These are phyloP conservation scores for Colletotrichum melonis DNA, from an alignment of 2,329 filamentous ascomycete genomes.

Conservation along the genomic window DNA sequence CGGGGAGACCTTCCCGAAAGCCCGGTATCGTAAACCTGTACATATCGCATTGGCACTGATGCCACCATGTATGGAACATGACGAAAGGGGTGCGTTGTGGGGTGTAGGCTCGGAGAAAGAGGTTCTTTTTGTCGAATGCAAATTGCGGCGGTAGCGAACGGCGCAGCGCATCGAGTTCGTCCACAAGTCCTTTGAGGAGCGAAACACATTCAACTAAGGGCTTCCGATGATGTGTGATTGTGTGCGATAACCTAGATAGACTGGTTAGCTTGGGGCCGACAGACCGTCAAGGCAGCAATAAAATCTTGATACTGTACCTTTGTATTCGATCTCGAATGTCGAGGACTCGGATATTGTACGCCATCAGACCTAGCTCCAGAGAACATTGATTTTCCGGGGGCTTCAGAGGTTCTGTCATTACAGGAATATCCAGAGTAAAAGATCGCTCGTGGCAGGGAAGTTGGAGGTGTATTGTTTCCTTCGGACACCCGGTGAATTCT, in stretches of 20 bases:
- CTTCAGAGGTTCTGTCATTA: slow-evolving; percentile 18
- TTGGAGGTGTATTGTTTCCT: slow-evolving; percentile 26
- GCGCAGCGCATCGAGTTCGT: slow-evolving; percentile 32
- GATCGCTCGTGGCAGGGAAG: slow-evolving; percentile 26
- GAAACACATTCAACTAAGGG: slow-evolving; percentile 28
- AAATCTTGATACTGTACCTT: neutral
- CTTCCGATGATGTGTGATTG: slow-evolving; percentile 38
- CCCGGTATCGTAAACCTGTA: slow-evolving; percentile 40
- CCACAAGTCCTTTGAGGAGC: slow-evolving; percentile 1
- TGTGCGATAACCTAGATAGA: slow-evolving; percentile 33
- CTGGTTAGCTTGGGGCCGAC: neutral
- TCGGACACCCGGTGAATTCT: slow-evolving; percentile 25
- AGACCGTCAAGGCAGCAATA: neutral
- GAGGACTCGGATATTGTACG: slow-evolving; percentile 22
- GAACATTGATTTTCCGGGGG: neutral
- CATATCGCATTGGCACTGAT: slow-evolving; percentile 41
- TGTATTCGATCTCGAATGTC: slow-evolving; percentile 32
- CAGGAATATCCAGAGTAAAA: slow-evolving; percentile 24
- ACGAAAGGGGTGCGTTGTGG: slow-evolving; percentile 38
- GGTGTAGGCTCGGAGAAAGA: slow-evolving; percentile 39
- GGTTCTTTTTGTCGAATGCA: slow-evolving; percentile 33
- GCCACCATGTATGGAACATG: slow-evolving; percentile 43
- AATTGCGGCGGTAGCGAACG: slow-evolving; percentile 31
- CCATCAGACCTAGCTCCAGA: slow-evolving; percentile 20
- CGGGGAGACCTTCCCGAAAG: slow-evolving; percentile 17